Evolutionary conservation across 2,329 filamentous ascomycete species (phyloP).

Genomic region (Monosporascus sp.): DNA sequence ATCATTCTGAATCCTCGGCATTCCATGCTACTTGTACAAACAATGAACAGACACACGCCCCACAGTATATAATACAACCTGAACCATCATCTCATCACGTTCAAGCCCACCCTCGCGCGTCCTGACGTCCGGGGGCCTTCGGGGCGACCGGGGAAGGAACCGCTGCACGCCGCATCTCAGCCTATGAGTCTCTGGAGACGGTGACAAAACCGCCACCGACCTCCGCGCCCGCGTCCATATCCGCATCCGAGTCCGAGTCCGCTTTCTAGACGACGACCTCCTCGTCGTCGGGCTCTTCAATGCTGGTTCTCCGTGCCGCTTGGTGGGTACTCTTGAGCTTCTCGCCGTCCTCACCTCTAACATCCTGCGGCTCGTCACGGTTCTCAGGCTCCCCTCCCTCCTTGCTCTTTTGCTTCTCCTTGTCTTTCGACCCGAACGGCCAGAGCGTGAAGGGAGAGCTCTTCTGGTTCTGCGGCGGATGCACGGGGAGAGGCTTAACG

Average conservation of each 20-base stretch:
- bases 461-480: slow-evolving; percentile 38
- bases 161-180: no score
- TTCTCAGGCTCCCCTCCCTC: slow-evolving; percentile 32
- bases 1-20: not conserved
- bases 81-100: not conserved
- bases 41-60: not conserved
- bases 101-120: not conserved
- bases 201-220: slow-evolving; percentile 12
- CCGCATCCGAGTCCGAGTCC: slow-evolving; percentile 7
- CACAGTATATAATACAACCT: not conserved
- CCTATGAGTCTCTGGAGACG: not conserved
- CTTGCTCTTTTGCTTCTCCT: slow-evolving; percentile 24
- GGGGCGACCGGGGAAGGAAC: no score
- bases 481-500: slow-evolving; percentile 49
- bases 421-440: slow-evolving; percentile 43
- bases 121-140: no score
- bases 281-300: slow-evolving; percentile 52
- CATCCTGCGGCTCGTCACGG: slow-evolving; percentile 23
- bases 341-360: slow-evolving; percentile 35
- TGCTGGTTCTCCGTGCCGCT: slow-evolving; percentile 50
- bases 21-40: not conserved
- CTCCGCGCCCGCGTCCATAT: slow-evolving; percentile 3
- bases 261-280: slow-evolving; percentile 30
- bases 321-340: slow-evolving; percentile 43
- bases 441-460: slow-evolving; percentile 44